A percentile compares a stretch with the other conserved stretches of the same genome.
Evolutionary conservation across 2,329 filamentous ascomycete genomes (phyloP).

Genomic region (Cladophialophora exuberans): DNA sequence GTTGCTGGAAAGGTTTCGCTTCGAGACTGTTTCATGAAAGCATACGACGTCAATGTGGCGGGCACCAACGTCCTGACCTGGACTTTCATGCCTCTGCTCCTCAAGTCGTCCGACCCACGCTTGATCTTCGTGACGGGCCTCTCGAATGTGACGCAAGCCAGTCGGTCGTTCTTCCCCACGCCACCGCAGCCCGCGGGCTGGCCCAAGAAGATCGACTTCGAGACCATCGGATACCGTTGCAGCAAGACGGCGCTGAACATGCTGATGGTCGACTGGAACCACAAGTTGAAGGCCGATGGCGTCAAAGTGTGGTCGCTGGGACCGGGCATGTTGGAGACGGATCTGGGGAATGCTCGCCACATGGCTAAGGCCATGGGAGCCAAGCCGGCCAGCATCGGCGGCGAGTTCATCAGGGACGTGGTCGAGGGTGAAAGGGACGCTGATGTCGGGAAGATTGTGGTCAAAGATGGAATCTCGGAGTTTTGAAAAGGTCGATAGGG

Average conservation of each 20-base stretch:
- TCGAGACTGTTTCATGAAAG: conserved; percentile 46
- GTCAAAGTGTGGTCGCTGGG: conserved; percentile 54
- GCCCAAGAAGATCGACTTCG: conserved; percentile 44
- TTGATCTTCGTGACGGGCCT: conserved; percentile 45
- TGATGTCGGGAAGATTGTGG: conserved; percentile 38
- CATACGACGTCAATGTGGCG: conserved; percentile 34
- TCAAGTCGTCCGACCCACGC: conserved; percentile 33
- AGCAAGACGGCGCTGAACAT: conserved; percentile 52
- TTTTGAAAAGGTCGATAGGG: conserved; percentile 34
- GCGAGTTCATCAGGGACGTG: conserved; percentile 32
- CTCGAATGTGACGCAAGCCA: conserved; percentile 17
- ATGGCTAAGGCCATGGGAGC: conserved; percentile 28
- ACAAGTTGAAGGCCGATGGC: conserved; percentile 44
- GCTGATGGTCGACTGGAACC: conserved; percentile 38
- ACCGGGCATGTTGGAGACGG: conserved; percentile 54
- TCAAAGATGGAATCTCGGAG: conserved; percentile 35
- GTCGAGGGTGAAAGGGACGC: conserved; percentile 36
- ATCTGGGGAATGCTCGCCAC: conserved; percentile 40
- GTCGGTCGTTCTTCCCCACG: conserved; percentile 24
- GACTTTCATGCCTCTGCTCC: conserved; percentile 38
- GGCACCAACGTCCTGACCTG: conserved; percentile 28
- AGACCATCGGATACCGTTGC: conserved; percentile 38
- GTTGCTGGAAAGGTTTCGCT: conserved; percentile 35
- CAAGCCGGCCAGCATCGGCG: conserved; percentile 38
- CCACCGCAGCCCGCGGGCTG: conserved; percentile 42